These are phyloP conservation scores for Gautieria morchelliformis DNA, from an alignment of 768 basidiomycete genomes.

Conservation along the genomic window DNA sequence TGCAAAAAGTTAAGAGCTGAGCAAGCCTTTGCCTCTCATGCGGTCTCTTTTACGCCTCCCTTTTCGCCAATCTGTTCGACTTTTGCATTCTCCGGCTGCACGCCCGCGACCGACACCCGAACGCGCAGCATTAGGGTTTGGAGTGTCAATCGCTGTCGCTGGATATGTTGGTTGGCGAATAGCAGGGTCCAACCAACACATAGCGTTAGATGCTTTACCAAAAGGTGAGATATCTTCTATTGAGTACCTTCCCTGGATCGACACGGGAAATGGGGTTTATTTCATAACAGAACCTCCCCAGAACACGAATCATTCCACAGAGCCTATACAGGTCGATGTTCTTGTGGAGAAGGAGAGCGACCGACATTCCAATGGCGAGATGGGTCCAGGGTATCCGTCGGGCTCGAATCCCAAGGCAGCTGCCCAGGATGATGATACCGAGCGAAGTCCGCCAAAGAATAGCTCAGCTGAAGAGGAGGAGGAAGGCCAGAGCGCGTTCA, in stretches of 20 bases:
- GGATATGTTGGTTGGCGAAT: slow-evolving; percentile 42
- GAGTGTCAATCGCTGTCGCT: slow-evolving; percentile 33
- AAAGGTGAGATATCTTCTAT: not conserved
- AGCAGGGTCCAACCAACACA: slow-evolving; percentile 29
- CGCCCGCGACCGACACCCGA: not conserved
- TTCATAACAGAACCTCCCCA: slow-evolving; percentile 9
- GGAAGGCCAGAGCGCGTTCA: slow-evolving; percentile 54
- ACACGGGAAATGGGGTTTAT: not conserved
- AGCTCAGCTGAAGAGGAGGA: slow-evolving; percentile 10
- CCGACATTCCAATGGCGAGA: not conserved
- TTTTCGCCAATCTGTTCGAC: not conserved
- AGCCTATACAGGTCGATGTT: not conserved
- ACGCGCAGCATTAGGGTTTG: not conserved
- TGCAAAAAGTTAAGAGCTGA: not conserved
- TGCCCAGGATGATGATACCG: not conserved
- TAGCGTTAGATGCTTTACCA: slow-evolving; percentile 38
- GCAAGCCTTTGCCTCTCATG: not conserved
- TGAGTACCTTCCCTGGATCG: not conserved
- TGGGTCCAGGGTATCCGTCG: not conserved
- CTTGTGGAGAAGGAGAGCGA: not conserved
- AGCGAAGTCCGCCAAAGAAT: not conserved
- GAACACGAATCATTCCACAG: slow-evolving; percentile 15
- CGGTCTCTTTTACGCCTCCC: not conserved
- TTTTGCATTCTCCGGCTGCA: not conserved
- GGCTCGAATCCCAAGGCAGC: not conserved